Evolutionary conservation across 495 filamentous ascomycete species (phyloP), one percentile per base, ranked within the genome.

Genomic region (Xylaria longipes): DNA sequence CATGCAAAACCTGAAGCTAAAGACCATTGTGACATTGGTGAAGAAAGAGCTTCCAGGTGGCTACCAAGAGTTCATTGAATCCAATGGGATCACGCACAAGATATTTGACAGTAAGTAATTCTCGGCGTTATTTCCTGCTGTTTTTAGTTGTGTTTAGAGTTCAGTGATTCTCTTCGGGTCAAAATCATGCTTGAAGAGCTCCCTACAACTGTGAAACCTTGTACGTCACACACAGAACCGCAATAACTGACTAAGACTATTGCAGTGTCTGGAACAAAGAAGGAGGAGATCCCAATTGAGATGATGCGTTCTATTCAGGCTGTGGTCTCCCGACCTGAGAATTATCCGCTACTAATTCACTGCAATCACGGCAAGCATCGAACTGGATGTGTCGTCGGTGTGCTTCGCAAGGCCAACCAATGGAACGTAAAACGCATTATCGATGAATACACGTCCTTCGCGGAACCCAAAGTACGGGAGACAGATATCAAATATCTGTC

Each of bases 321-420:
- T 4, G 78, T 94, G 58, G 83, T 94, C 33, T 81, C 93, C 45
- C 85, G 94, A 75, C 81, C 84, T 8, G 76, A 82, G 15, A 93
- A 94, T 68, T 89, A 94, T 70, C 94, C 94, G 0, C 75, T 97
- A 1, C 83, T 96, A 46, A 88, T 97, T 41, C 94, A 97, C 75
- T 97, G 94, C 82, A 97, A 97, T 74, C 93, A 96, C 74, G 94
- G 94, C 71, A 94, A 91, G 88, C 94, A 97, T 74, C 92, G 94
- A 29, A 97, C 94, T 37, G 94, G 94, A 46, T 96, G 93, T 75
- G 89, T 94, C 12, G 86, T 93, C 52, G 94, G 85, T 25, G 88
- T 90, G 68, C 84, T 96, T 45, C 89, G 94, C 45, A 91, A 90
- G 74, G 73, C 89, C 14, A 81, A 85, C 45, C 89, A 89, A 3